Conservation (phyloP, 331 rosid species). For the Stylosanthes scabra region DNA sequence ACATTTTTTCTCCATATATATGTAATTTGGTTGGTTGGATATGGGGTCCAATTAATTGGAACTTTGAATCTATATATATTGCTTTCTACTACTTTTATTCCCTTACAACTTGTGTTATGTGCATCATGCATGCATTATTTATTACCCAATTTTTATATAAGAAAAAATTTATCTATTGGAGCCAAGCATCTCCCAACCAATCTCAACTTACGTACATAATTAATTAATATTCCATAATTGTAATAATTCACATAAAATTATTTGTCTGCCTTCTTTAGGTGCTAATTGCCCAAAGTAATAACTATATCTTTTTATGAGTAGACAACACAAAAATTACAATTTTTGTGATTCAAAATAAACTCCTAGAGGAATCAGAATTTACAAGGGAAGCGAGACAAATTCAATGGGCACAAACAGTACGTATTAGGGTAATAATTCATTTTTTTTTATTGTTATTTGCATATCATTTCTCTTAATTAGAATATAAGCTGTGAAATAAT, state of each 20-base stretch:
- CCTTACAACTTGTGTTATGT: not conserved
- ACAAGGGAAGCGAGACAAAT: not conserved
- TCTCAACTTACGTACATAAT: no score
- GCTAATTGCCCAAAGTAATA: not conserved
- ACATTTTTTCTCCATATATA: no score
- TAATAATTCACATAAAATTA: not conserved
- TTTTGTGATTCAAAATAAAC: not conserved
- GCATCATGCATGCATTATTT: not conserved
- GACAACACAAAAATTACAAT: not conserved
- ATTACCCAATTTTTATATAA: not conserved
- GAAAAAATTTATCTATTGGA: not conserved
- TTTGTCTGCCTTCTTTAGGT: not conserved
- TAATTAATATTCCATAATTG: not conserved
- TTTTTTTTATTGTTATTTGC: not conserved
- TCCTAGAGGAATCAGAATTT: not conserved
- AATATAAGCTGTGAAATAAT: no score
- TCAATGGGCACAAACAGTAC: not conserved
- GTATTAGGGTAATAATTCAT: constrained; percentile 31
- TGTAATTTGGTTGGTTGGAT: constrained; percentile 9
- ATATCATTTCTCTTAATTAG: no score
- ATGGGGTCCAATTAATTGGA: not conserved
- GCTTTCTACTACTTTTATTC: not conserved
- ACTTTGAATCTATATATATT: not conserved
- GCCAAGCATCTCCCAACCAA: not conserved
- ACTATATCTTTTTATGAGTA: not conserved